Base-by-base conservation (phyloP, 1,284 basidiomycete species). In the Ustilago cynodontis region DNA sequence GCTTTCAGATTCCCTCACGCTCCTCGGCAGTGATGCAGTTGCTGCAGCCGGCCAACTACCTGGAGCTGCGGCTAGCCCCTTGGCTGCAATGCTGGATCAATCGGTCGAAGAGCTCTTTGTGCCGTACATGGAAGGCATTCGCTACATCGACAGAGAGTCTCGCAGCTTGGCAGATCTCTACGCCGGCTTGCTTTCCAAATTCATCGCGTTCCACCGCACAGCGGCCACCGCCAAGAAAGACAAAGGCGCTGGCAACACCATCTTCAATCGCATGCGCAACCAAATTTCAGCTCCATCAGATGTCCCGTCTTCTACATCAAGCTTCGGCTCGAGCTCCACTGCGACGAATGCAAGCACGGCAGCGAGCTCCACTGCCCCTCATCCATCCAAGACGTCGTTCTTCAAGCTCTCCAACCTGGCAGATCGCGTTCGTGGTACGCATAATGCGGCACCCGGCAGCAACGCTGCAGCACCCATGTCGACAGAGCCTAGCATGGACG, bases 41-140 rank as follows among this genome's bases (percentile, higher is more conserved):
- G 71, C 76, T 11, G 55, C 68, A 14, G 65, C 73, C 6, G 71
- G 67, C 2, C 80, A 80, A 39, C 69, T 80, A 11, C 69, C 78
- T 0, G 78, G 73, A 2, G 70, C 75, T 2, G 68, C 72, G 18
- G 73, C 76, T 10, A 81, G 77, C 35, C 66, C 81, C 8, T 62
- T 86, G 16, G 79, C 77, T 29, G 89, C 90, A 0, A 95, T 98
- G 93, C 89, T 99, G 14, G 97, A 99, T 86, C 92, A 91, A 33
- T 92, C 94, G 0, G 92, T 98, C 89, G 97, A 98, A 77, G 97
- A 99, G 85, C 90, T 99, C 18, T 99, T 99, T 78, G 91, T 95
- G 26, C 94, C 94, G 2, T 98, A 97, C 86, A 93, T 93, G 6
- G 95, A 86, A 58, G 94, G 93, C 2, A 91, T 91, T 64, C 89